Conservation (phyloP, 208 protist species). For the Lotmaria passim region DNA sequence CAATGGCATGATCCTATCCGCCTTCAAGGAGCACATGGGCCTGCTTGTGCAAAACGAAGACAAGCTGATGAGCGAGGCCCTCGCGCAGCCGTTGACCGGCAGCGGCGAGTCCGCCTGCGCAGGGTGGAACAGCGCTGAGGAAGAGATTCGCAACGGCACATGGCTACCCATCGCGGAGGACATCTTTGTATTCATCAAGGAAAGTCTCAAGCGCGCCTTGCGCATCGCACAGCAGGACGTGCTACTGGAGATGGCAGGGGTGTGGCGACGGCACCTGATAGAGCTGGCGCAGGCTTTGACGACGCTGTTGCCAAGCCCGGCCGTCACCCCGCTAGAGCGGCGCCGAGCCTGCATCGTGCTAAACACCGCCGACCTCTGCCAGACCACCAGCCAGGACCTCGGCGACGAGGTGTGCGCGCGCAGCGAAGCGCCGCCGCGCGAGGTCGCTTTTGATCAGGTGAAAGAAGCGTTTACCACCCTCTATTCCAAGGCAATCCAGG, state of each 20-base stretch:
- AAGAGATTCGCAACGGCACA: conserved; percentile 56
- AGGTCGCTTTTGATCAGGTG: conserved; percentile 78
- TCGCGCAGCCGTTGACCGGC: conserved; percentile 85
- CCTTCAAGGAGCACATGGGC: conserved; percentile 86
- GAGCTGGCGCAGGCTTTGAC: conserved; percentile 50
- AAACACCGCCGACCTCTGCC: conserved; percentile 89
- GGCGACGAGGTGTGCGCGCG: conserved; percentile 79
- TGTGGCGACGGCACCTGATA: conserved; percentile 83
- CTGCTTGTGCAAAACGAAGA: conserved; percentile 85
- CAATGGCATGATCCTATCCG: conserved; percentile 83
- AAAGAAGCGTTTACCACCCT: conserved; percentile 76
- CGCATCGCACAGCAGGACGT: conserved; percentile 88
- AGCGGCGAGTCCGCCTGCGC: conserved; percentile 70
- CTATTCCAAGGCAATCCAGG: conserved; percentile 68
- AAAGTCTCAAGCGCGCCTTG: conserved; percentile 82
- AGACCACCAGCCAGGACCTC: conserved; percentile 71
- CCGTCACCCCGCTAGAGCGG: conserved; percentile 51
- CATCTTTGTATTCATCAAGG: conserved; percentile 92
- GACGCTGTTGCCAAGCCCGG: conserved; percentile 47
- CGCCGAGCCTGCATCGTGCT: conserved; percentile 84
- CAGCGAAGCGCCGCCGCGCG: conserved; percentile 63
- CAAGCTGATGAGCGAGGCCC: conserved; percentile 82
- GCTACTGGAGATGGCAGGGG: conserved; percentile 83
- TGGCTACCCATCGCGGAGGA: conserved; percentile 86
- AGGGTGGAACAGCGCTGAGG: conserved; percentile 70